Conservation (phyloP, 108 stramenopile species). For the Mediolabrus comicus region DNA sequence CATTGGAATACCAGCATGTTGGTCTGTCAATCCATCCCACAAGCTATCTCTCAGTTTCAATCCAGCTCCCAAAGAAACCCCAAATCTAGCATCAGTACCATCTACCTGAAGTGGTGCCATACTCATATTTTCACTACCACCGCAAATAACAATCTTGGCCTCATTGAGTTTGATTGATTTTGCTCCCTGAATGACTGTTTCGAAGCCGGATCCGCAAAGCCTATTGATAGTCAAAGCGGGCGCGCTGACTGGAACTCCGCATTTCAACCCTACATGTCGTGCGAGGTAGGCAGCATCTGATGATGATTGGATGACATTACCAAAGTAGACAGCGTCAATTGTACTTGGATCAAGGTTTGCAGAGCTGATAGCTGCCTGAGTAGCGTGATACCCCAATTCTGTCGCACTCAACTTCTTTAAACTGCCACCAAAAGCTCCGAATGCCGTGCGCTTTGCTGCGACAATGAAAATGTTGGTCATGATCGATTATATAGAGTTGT, state of each 20-base stretch:
- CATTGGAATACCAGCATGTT: constrained; percentile 90
- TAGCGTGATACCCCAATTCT: constrained; percentile 72
- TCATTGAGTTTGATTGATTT: constrained; percentile 89
- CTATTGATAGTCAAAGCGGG: constrained; percentile 97
- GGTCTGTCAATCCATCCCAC: constrained; percentile 91
- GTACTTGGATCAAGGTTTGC: constrained; percentile 66
- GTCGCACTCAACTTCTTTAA: constrained; percentile 81
- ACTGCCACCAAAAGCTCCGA: constrained; percentile 95
- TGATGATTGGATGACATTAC: constrained; percentile 94
- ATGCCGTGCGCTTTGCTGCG: constrained; percentile 98
- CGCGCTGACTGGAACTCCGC: constrained; percentile 65
- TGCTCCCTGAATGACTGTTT: constrained; percentile 91
- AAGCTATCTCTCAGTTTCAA: constrained; percentile 66
- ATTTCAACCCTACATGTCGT: constrained; percentile 89
- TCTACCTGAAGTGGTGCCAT: constrained; percentile 83
- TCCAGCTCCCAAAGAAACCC: constrained; percentile 86
- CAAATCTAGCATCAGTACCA: constrained; percentile 90
- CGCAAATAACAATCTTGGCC: constrained; percentile 85
- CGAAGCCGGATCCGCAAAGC: constrained; percentile 97
- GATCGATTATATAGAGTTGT: not conserved
- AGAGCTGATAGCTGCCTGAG: constrained; percentile 73
- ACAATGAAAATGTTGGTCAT: constrained; percentile 90
- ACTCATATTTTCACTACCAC: constrained; percentile 98
- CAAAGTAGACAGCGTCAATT: constrained; percentile 90
- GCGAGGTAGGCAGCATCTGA: constrained; percentile 93